A percentile compares a stretch with the other conserved stretches of the same genome.
Conservation (phyloP, 805 yeast species). For the Debaryomyces castellii region DNA sequence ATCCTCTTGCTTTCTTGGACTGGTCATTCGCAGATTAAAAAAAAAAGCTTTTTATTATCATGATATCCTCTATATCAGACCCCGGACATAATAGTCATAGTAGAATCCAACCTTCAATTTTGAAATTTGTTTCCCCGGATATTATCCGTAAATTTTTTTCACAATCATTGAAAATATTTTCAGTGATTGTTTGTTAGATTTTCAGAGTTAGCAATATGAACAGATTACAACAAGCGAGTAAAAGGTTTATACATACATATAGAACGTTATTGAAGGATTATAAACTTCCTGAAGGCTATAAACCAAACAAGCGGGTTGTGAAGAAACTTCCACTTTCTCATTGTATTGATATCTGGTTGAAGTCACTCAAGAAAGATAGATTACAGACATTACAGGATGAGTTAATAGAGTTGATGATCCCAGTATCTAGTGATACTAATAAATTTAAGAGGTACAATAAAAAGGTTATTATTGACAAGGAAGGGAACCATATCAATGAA, state of each 20-base stretch:
- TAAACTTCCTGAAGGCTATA: conserved; percentile 15
- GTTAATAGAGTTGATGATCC: conserved; percentile 34
- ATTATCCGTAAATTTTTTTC: neutral
- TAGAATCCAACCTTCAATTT: neutral
- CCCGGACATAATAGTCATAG: too few relatives aligned
- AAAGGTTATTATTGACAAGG: conserved; percentile 20
- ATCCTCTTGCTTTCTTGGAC: too few relatives aligned
- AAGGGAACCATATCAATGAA: conserved; percentile 33
- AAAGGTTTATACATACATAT: neutral
- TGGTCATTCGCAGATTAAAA: too few relatives aligned
- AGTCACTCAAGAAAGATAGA: conserved; percentile 21
- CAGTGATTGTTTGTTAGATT: neutral
- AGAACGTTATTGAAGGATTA: conserved; percentile 2
- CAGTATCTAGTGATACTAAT: conserved; percentile 20
- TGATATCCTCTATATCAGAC: too few relatives aligned
- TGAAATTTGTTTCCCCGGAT: neutral
- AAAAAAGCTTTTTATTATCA: too few relatives aligned
- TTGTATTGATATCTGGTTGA: conserved; percentile 20
- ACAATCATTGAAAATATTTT: neutral
- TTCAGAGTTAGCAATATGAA: neutral
- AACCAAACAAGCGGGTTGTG: conserved; percentile 10
- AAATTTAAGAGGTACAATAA: conserved; percentile 17
- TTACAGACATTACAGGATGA: conserved; percentile 32
- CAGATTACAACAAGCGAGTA: neutral
- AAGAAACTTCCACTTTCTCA: conserved; percentile 13